phyloP scores from a whole-genome alignment of 805 yeast genomes.

The Saccharomycopsis synnaedendra region DNA sequence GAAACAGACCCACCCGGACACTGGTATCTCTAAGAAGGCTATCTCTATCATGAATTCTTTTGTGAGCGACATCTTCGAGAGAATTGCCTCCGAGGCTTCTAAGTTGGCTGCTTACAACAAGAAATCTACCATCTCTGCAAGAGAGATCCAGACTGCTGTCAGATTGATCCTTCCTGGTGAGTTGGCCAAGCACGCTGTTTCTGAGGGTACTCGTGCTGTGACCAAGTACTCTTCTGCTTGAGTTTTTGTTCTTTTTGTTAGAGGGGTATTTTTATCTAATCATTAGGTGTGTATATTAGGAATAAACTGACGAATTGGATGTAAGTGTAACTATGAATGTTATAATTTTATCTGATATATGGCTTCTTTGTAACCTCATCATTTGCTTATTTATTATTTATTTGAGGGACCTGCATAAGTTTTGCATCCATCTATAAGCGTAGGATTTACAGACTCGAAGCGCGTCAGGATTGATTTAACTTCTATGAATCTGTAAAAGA shows the following conservation, averaged over 20 bases:
- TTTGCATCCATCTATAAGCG: too few relatives aligned
- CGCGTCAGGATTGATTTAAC: too few relatives aligned
- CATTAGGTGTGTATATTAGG: background rate
- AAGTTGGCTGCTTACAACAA: slow-evolving; percentile 98
- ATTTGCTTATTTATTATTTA: too few relatives aligned
- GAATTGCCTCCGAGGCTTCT: slow-evolving; percentile 96
- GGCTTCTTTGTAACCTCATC: background rate
- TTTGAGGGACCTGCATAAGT: too few relatives aligned
- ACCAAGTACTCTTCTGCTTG: slow-evolving; percentile 17
- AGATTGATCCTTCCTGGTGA: slow-evolving; percentile 98
- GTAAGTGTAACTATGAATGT: background rate
- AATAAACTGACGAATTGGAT: background rate
- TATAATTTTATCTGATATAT: slow-evolving; percentile 3
- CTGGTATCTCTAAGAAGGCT: slow-evolving; percentile 98
- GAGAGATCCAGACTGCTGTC: slow-evolving; percentile 98
- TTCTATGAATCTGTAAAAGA: too few relatives aligned
- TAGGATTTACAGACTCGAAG: too few relatives aligned
- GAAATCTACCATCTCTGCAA: slow-evolving; percentile 94
- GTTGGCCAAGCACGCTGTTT: slow-evolving; percentile 95
- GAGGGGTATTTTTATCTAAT: background rate
- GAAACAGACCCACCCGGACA: slow-evolving; percentile 98
- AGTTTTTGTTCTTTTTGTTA: background rate
- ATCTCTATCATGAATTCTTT: slow-evolving; percentile 98
- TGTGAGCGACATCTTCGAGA: slow-evolving; percentile 95
- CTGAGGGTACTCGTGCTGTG: slow-evolving; percentile 98